Percentiles rank a stretch among this genome's conserved stretches.
These are phyloP conservation scores for Corinectria fuckeliana DNA, from an alignment of 2,329 filamentous ascomycete species.

Conservation along the genomic window DNA sequence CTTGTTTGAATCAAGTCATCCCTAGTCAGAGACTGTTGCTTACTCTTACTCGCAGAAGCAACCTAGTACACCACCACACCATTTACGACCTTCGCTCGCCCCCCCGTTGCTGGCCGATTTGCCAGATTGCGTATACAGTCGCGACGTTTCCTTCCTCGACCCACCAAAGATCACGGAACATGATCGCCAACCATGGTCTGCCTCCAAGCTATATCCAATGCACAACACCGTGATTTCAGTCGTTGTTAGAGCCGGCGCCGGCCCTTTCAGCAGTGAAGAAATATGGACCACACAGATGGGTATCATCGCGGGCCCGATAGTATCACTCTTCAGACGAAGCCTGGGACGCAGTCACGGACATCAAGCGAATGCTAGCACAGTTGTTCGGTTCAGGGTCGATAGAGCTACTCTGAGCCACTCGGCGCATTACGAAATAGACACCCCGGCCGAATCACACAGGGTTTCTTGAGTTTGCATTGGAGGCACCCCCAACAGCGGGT, in stretches of 20 bases:
- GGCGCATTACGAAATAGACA: constrained; percentile 8
- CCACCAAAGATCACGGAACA: background rate
- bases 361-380: background rate
- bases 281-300: constrained; percentile 30
- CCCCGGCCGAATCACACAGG: constrained; percentile 1
- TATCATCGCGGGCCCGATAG: constrained; percentile 32
- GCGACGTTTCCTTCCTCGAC: background rate
- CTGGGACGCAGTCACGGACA: background rate
- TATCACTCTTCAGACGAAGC: constrained; percentile 8
- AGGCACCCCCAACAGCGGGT: background rate
- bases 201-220: background rate
- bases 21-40: background rate
- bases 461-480: constrained; percentile 4
- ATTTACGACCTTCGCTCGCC: background rate
- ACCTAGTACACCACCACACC: background rate
- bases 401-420: background rate
- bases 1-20: no score
- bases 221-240: background rate
- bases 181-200: background rate
- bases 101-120: background rate
- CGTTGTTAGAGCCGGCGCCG: background rate
- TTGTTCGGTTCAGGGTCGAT: background rate
- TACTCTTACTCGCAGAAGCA: background rate
- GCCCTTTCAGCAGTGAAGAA: background rate
- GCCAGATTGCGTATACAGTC: background rate